Evolutionary conservation across 192 early-diverging fungal genomes (phyloP).

Genomic region (Linnemannia schmuckeri): DNA sequence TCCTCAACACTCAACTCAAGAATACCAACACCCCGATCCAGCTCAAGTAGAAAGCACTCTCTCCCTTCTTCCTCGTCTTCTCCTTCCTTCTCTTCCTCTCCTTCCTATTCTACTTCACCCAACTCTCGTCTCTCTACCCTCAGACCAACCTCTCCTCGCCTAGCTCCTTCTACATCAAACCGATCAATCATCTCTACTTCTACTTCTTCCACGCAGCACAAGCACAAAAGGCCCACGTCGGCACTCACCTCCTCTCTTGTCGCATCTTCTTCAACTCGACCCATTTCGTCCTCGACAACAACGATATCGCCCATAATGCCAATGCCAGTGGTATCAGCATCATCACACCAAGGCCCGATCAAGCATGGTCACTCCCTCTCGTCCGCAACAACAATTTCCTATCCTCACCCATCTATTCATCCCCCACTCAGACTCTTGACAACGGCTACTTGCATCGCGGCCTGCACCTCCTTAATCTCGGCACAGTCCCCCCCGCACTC

Average conservation of each 20-base stretch:
- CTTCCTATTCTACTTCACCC: neutral
- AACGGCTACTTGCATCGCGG: conserved; percentile 47
- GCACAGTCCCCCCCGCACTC: conserved; percentile 54
- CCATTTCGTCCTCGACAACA: neutral
- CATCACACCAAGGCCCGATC: neutral
- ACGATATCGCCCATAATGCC: neutral
- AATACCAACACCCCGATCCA: conserved; percentile 4
- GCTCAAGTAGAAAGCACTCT: neutral
- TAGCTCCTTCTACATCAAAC: neutral
- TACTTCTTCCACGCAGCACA: neutral
- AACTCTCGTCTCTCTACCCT: neutral
- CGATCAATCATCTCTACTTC: neutral
- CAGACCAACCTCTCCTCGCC: neutral
- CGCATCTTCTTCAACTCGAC: neutral
- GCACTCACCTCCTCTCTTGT: conserved; percentile 2
- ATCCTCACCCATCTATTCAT: conserved; percentile 42
- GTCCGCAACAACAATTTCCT: conserved; percentile 20
- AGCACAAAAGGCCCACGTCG: conserved; percentile 2
- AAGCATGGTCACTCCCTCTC: conserved; percentile 24
- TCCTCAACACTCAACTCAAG: neutral
- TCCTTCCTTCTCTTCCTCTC: conserved; percentile 3
- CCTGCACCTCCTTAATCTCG: conserved; percentile 39
- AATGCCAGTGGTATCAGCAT: neutral
- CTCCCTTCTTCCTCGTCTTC: conserved; percentile 1
- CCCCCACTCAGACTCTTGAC: conserved; percentile 45